Percentiles rank a stretch among this genome's conserved stretches.
These are phyloP conservation scores for Penicillium nordicum DNA, from an alignment of 2,329 filamentous ascomycete species.

Conservation along the genomic window DNA sequence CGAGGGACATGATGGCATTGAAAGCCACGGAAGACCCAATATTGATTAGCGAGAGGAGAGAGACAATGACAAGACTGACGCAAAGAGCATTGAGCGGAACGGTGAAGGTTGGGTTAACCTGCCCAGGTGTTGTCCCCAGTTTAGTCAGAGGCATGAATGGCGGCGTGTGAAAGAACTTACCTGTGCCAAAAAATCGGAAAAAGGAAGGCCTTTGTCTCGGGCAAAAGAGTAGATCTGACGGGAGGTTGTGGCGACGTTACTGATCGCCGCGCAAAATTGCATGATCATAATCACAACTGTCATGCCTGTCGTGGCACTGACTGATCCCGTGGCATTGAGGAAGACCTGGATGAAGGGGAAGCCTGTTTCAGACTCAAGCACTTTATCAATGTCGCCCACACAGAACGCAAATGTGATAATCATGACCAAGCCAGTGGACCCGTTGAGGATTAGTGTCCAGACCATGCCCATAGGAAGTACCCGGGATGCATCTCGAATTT, in stretches of 20 bases:
- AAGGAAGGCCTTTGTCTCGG: background rate
- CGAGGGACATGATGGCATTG: slow-evolving; percentile 40
- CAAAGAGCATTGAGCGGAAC: slow-evolving; percentile 21
- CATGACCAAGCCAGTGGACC: background rate
- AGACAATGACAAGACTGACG: slow-evolving; percentile 10
- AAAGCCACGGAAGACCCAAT: slow-evolving; percentile 38
- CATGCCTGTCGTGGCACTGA: background rate
- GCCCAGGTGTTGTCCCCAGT: background rate
- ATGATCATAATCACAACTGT: background rate
- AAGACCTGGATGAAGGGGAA: background rate
- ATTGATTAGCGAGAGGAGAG: slow-evolving; percentile 34
- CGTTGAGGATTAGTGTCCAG: background rate
- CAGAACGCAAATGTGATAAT: background rate
- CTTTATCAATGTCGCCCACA: background rate
- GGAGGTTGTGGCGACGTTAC: slow-evolving; percentile 8
- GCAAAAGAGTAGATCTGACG: background rate
- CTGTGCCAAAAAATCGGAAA: background rate
- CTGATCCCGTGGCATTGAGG: background rate
- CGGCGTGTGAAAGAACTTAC: background rate
- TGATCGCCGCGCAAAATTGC: background rate
- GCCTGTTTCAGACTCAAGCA: background rate
- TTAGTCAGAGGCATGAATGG: background rate
- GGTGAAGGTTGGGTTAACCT: background rate
- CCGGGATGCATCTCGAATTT: background rate
- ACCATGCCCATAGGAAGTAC: background rate